A percentile compares a stretch with the other conserved stretches of the same genome.
Evolutionary conservation across 352 stramenopile genomes (phyloP).

Genomic region (Phytophthora parvispora): DNA sequence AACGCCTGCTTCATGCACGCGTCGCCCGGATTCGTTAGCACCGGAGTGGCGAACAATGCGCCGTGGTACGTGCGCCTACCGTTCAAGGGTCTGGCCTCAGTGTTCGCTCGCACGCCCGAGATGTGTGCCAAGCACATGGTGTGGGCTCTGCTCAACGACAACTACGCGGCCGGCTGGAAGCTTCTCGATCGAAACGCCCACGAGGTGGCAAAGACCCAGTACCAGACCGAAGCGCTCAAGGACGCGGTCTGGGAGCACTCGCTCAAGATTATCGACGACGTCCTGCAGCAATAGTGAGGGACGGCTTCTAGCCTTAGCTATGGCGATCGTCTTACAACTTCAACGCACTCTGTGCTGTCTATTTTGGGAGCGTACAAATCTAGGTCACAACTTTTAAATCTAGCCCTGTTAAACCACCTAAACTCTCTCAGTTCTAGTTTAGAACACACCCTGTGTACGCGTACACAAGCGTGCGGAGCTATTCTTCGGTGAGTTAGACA

Average conservation of each 20-base stretch:
- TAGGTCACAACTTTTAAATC: not conserved
- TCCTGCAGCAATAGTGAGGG: constrained; percentile 4
- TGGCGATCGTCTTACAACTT: too few relatives aligned
- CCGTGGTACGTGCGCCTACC: constrained; percentile 15
- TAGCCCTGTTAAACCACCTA: not conserved
- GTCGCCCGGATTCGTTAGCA: constrained; percentile 11
- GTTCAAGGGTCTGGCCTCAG: not conserved
- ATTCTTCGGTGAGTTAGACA: too few relatives aligned
- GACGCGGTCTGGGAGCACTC: constrained; percentile 24
- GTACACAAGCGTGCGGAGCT: not conserved
- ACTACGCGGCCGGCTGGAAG: constrained; percentile 18
- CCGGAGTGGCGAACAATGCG: not conserved
- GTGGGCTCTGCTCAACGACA: constrained; percentile 8
- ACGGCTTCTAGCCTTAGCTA: not conserved
- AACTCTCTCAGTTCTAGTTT: too few relatives aligned
- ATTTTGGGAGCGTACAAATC: not conserved
- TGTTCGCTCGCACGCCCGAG: constrained; percentile 5
- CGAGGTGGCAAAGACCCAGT: constrained; percentile 7
- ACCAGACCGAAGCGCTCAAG: constrained; percentile 21
- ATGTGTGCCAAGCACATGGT: constrained; percentile 13
- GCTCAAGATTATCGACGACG: constrained; percentile 7
- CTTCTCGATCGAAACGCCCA: constrained; percentile 9
- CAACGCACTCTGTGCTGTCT: too few relatives aligned
- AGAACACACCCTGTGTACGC: not conserved
- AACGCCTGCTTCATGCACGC: constrained; percentile 23